Evolutionary conservation across 2,329 filamentous ascomycete genomes (phyloP), one percentile per base, ranked within the genome.

Genomic region (Phoma herbarum): DNA sequence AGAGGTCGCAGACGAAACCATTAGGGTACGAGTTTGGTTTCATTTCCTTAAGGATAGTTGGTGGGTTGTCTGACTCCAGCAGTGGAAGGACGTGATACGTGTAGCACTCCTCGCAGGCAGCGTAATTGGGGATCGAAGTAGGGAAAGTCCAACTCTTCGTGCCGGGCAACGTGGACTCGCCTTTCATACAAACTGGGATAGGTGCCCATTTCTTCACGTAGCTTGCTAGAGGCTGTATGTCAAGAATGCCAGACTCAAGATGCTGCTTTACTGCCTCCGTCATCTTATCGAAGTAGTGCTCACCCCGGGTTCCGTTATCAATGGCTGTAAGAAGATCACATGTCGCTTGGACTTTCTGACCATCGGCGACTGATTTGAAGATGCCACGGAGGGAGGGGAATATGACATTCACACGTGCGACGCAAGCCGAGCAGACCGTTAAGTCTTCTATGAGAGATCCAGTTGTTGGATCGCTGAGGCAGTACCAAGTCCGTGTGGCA

Each of bases 381-480:
- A 66, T 57, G 22, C 51, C 54, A 2, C 45, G 53, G 10, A 69
- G 52, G 16, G 39, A 47, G 4, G 65, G 65, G n/a, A 61, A 61
- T 11, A 69, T 60, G 18, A 47, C 52, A 11, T 62, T 47, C 25
- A 68, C 31, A 23, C 61, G 60, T 12, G 39, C 42, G 11, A 68
- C 52, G 45, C 64, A 69, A 41, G 59, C 44, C 11, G 66, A 66
- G 49, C 66, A 69, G n/a, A 64, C 55, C 2, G 64, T 69, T 16
- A 68, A 26, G 23, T 68, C 65, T 35, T 69, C 65, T 4, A 69
- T 28, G 20, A 62, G 42, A 14, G 43, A 35, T 11, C 50, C 60
- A 3, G 52, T 62, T 20, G 33, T 39, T 25, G 64, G 60, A n/a
- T 69, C 64, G 9, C 11, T 28, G 4, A 69, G 56, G 42, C 60